Evolutionary conservation across 768 basidiomycete genomes (phyloP).

Genomic region (Ramaria rubella): DNA sequence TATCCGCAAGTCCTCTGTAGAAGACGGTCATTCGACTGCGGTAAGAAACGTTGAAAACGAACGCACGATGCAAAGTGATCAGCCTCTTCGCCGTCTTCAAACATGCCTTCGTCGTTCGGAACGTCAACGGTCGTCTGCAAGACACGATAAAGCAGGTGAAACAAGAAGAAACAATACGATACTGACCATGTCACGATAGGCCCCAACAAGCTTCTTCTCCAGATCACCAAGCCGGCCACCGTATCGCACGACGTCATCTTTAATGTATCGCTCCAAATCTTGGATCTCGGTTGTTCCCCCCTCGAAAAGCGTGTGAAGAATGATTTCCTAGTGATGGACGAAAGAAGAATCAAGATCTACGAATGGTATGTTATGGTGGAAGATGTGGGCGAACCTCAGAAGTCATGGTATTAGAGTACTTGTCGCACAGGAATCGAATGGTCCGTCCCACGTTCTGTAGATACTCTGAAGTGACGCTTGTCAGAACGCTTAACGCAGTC

Average conservation of each 20-base stretch:
- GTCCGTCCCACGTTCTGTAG: conserved; percentile 81
- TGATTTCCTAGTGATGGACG: conserved; percentile 65
- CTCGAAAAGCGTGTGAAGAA: conserved; percentile 86
- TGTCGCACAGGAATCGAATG: conserved; percentile 75
- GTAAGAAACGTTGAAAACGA: too few relatives aligned
- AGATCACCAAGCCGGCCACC: conserved; percentile 69
- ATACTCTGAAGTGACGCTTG: conserved; percentile 74
- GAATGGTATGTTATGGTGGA: background rate
- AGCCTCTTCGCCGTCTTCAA: conserved; percentile 60
- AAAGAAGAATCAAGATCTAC: background rate
- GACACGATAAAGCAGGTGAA: conserved; percentile 34
- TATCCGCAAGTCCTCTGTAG: conserved; percentile 78
- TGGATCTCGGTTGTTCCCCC: conserved; percentile 72
- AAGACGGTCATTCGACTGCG: background rate
- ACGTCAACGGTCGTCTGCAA: conserved; percentile 40
- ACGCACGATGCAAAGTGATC: conserved; percentile 60
- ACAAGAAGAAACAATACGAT: background rate
- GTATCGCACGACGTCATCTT: conserved; percentile 82
- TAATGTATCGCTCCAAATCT: conserved; percentile 81
- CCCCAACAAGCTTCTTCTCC: conserved; percentile 79
- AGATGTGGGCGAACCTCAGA: conserved; percentile 55
- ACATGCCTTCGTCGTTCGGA: conserved; percentile 56
- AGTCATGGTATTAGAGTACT: conserved; percentile 72
- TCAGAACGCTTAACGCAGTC: conserved; percentile 68
- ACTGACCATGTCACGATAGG: conserved; percentile 75